Evolutionary conservation across 2,329 filamentous ascomycete genomes (phyloP), one percentile per base, ranked within the genome.

Genomic region (Aspergillus flavus): DNA sequence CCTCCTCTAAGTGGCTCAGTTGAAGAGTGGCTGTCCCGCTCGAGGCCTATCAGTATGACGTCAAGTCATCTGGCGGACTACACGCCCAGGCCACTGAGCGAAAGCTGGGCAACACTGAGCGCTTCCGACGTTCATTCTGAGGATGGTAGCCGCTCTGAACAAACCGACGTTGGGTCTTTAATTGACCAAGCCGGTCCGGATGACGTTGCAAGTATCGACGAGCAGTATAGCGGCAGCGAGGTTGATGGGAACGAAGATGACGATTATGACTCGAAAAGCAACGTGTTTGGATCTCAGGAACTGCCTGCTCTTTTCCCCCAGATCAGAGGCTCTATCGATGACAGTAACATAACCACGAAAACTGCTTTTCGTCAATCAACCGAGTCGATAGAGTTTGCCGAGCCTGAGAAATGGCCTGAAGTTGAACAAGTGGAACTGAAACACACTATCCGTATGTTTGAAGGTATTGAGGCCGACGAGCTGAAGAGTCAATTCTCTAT

Each of bases 41-140:
- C 78, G 58, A 74, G 75, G 59, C 77, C 76, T n/a, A 71, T 77
- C 66, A 73, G 66, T 63, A 81, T 81, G 79, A 75, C 76, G 68
- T 78, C 76, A 69, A 73, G 72, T 57, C 64, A 65, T 26, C 62
- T 66, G n/a, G 59, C 67, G 16, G 72, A 76, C 12, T 71, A 72
- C 34, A 64, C 70, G 4, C 36, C 67, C 57, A 68, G 74, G 65
- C 73, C 78, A 12, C 69, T 82, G 63, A 79, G 78, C 61, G 80
- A 82, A 60, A 82, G 80, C 67, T 82, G 80, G 80, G 78, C 80
- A 23, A 80, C 78, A 2, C 70, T 82, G 62, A 79, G 78, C 59
- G 74, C 73, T n/a, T 77, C 78, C 21, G 80, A 82, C 63, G 71
- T 75, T 26, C 77, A 79, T 57, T 81, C 79, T 3, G 80, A 82